Evolutionary conservation across 108 stramenopile species (phyloP).

Genomic region (Conticribra weissflogii): DNA sequence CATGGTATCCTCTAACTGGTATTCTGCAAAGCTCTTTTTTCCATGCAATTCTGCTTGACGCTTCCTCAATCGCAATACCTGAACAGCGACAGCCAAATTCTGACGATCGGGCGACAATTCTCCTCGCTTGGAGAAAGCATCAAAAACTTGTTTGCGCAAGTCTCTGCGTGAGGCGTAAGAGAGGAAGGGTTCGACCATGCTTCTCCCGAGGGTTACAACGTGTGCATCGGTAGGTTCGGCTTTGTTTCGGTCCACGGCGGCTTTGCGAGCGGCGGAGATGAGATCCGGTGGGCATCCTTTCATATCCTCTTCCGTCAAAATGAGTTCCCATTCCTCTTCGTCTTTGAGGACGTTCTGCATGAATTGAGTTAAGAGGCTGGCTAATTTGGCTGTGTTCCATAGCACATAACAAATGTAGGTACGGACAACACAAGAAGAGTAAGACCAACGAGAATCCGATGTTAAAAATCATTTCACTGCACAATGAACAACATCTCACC

Average conservation of each 20-base stretch:
- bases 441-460: neutral
- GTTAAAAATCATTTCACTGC: neutral
- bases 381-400: constrained; percentile 53
- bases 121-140: constrained; percentile 69
- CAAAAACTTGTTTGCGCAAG: constrained; percentile 62
- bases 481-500: constrained; percentile 14
- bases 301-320: constrained; percentile 56
- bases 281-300: constrained; percentile 66
- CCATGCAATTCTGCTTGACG: constrained; percentile 61
- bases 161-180: constrained; percentile 61
- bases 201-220: constrained; percentile 73
- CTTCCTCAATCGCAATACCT: constrained; percentile 68
- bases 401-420: neutral
- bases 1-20: constrained; percentile 78
- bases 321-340: constrained; percentile 69
- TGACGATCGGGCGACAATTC: constrained; percentile 62
- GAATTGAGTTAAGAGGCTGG: constrained; percentile 64
- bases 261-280: constrained; percentile 66
- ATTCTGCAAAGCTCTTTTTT: constrained; percentile 66
- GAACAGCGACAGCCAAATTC: constrained; percentile 60
- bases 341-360: constrained; percentile 80
- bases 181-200: constrained; percentile 78
- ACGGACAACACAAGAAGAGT: neutral
- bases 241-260: constrained; percentile 68
- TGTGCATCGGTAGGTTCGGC: constrained; percentile 49